Conservation (phyloP, 139 green algal genomes). For the Microglena sp. region DNA sequence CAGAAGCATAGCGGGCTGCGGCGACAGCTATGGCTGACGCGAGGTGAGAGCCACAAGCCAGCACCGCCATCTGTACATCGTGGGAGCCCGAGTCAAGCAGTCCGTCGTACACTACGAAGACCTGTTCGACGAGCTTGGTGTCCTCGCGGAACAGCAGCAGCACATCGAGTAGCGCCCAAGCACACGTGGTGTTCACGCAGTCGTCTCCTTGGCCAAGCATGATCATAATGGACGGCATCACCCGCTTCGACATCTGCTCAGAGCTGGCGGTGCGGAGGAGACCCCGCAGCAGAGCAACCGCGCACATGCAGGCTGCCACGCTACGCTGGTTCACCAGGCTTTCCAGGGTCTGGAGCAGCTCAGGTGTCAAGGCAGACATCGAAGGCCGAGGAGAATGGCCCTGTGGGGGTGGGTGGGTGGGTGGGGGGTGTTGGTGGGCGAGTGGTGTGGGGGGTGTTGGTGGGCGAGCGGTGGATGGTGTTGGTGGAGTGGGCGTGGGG, state of each 20-base stretch:
- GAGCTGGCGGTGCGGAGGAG: neutral
- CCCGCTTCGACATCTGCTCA: neutral
- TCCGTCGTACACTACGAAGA: conserved; percentile 26
- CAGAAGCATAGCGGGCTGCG: conserved; percentile 16
- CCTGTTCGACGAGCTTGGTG: conserved; percentile 22
- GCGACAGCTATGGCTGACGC: conserved; percentile 13
- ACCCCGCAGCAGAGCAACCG: too few species aligned
- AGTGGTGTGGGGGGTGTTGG: too few species aligned
- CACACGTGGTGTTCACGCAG: conserved; percentile 17
- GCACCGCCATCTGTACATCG: conserved; percentile 15
- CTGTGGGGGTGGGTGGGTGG: too few species aligned
- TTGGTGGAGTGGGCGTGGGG: too few species aligned
- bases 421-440: too few species aligned
- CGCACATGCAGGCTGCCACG: too few species aligned
- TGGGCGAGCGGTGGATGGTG: too few species aligned
- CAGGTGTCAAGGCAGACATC: too few species aligned
- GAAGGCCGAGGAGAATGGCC: too few species aligned
- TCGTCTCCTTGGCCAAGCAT: conserved; percentile 11
- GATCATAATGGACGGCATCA: conserved; percentile 8
- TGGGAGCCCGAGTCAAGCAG: conserved; percentile 17
- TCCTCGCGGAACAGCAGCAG: conserved; percentile 13
- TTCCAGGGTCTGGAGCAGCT: too few species aligned
- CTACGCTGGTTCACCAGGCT: too few species aligned
- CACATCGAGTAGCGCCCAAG: conserved; percentile 18
- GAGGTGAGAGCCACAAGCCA: conserved; percentile 11